A percentile compares a stretch with the other conserved stretches of the same genome.
These are phyloP conservation scores for Solanum aculeatissimum DNA, from an alignment of 305 asterid species.

Conservation along the genomic window DNA sequence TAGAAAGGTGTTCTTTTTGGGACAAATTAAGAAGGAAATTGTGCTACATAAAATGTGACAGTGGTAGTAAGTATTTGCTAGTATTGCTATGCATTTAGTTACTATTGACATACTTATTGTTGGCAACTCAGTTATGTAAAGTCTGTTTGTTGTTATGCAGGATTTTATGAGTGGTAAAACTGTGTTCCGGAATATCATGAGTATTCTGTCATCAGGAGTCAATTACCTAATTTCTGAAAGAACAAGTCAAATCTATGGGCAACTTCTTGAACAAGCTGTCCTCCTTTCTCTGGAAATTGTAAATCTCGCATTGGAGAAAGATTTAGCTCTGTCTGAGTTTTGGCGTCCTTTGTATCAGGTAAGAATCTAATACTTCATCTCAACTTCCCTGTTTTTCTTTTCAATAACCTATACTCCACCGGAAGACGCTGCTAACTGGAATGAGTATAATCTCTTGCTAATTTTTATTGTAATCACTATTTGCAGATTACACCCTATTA, in stretches of 20 bases:
- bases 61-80: not conserved
- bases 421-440: not conserved
- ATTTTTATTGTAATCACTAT: not conserved
- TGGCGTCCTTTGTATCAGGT: slow-evolving; percentile 98
- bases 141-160: slow-evolving; percentile 34
- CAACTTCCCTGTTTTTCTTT: not conserved
- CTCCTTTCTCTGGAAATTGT: slow-evolving; percentile 76
- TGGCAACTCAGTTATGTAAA: not conserved
- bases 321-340: slow-evolving; percentile 54
- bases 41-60: not conserved
- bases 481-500: not conserved
- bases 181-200: slow-evolving; percentile 72
- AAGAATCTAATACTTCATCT: not conserved
- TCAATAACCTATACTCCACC: not conserved
- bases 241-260: slow-evolving; percentile 70
- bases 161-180: slow-evolving; percentile 96
- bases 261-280: slow-evolving; percentile 70
- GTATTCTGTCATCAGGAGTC: slow-evolving; percentile 76
- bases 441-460: not conserved
- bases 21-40: not conserved
- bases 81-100: not conserved
- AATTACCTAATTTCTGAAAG: slow-evolving; percentile 55
- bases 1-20: not conserved
- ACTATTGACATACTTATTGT: not conserved
- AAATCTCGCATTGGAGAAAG: slow-evolving; percentile 80